These are phyloP conservation scores for Luzula sylvatica DNA, from an alignment of 176 grass and related monocot genomes.

Conservation along the genomic window DNA sequence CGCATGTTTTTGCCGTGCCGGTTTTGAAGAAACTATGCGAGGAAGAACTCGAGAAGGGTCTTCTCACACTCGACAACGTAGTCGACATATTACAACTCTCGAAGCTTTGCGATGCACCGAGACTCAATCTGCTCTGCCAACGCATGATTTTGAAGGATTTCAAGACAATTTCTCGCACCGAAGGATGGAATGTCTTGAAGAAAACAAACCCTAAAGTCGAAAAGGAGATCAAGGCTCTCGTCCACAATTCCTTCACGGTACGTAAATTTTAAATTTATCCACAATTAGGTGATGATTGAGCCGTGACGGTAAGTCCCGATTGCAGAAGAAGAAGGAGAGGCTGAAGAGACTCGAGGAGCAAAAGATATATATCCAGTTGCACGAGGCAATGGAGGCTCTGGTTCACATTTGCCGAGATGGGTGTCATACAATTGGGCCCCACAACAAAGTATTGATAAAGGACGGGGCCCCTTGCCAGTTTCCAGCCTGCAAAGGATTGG, in stretches of 20 bases:
- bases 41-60: slow-evolving; percentile 38
- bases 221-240: slow-evolving; percentile 46
- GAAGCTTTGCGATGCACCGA: slow-evolving; percentile 50
- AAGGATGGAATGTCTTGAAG: slow-evolving; percentile 79
- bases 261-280: slow-evolving; percentile 13
- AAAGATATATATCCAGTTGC: slow-evolving; percentile 55
- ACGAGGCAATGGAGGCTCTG: slow-evolving; percentile 79
- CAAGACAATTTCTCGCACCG: slow-evolving; percentile 34
- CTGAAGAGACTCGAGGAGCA: slow-evolving; percentile 35
- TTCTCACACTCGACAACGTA: slow-evolving; percentile 60
- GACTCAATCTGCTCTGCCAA: slow-evolving; percentile 45
- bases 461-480: slow-evolving; percentile 41
- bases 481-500: slow-evolving; percentile 60
- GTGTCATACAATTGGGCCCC: slow-evolving; percentile 70
- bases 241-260: slow-evolving; percentile 42
- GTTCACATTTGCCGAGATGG: slow-evolving; percentile 76
- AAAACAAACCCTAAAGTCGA: slow-evolving; percentile 39
- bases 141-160: slow-evolving; percentile 54
- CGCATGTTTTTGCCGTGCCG: slow-evolving; percentile 47
- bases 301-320: neutral
- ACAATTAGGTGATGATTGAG: too few relatives aligned
- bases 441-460: slow-evolving; percentile 46
- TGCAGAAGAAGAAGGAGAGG: slow-evolving; percentile 48
- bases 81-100: slow-evolving; percentile 67
- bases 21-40: slow-evolving; percentile 46